phyloP scores from a whole-genome alignment of 2,329 filamentous ascomycete species.

The Xylariomycetidae sp. region DNA sequence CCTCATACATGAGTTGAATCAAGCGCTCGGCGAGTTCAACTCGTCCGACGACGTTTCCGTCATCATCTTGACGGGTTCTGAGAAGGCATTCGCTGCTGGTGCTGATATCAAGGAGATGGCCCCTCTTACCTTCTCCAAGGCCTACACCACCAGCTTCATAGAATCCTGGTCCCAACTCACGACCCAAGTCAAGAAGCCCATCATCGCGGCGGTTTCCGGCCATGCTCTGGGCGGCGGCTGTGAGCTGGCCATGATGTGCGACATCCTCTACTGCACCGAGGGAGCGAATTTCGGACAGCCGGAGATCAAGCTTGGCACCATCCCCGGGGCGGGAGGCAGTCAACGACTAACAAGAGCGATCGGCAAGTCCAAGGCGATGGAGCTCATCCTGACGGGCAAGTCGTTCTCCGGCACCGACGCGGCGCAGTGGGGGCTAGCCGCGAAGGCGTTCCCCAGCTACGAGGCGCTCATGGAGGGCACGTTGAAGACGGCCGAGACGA shows the following conservation, averaged over 20 bases:
- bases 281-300: slow-evolving; percentile 91
- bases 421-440: slow-evolving; percentile 85
- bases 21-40: slow-evolving; percentile 68
- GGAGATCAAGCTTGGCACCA: slow-evolving; percentile 90
- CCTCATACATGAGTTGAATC: slow-evolving; percentile 84
- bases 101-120: slow-evolving; percentile 99
- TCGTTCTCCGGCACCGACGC: slow-evolving; percentile 82
- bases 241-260: slow-evolving; percentile 96
- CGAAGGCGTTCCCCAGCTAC: slow-evolving; percentile 72
- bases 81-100: slow-evolving; percentile 89
- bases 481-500: slow-evolving; percentile 79
- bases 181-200: slow-evolving; percentile 81
- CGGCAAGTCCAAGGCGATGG: slow-evolving; percentile 85
- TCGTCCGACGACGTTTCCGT: slow-evolving; percentile 64
- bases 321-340: slow-evolving; percentile 87
- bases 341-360: slow-evolving; percentile 81
- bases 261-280: slow-evolving; percentile 86
- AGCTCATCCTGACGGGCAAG: slow-evolving; percentile 81
- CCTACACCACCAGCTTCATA: slow-evolving; percentile 90
- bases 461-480: slow-evolving; percentile 79
- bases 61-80: slow-evolving; percentile 82
- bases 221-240: slow-evolving; percentile 94
- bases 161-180: slow-evolving; percentile 88
- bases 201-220: slow-evolving; percentile 90
- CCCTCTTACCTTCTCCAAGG: slow-evolving; percentile 78